Evolutionary conservation across 805 yeast species (phyloP).

Genomic region (Sugiyamaella floridensis): DNA sequence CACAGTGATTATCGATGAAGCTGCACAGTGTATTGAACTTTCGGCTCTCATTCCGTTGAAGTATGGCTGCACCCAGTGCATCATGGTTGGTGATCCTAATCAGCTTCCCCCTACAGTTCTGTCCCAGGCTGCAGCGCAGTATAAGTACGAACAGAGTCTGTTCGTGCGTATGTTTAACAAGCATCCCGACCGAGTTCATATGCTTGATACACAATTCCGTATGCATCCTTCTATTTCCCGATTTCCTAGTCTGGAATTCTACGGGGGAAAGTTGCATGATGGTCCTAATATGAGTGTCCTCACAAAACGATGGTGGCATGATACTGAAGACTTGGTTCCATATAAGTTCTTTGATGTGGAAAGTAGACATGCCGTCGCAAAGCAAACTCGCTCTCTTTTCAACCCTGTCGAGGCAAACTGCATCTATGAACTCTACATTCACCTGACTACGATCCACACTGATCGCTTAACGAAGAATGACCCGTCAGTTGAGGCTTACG

Average conservation of each 20-base stretch:
- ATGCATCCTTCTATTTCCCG: constrained; percentile 90
- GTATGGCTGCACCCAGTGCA: constrained; percentile 83
- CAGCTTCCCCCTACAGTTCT: constrained; percentile 96
- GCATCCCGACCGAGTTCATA: constrained; percentile 51
- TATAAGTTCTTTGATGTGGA: constrained; percentile 69
- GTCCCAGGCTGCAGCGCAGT: constrained; percentile 76
- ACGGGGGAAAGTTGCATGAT: constrained; percentile 61
- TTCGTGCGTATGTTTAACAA: constrained; percentile 87
- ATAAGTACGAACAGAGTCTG: constrained; percentile 80
- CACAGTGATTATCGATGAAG: constrained; percentile 92
- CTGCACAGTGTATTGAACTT: constrained; percentile 92
- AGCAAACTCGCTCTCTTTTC: constrained; percentile 56
- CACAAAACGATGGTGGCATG: constrained; percentile 74
- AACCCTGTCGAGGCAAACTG: constrained; percentile 67
- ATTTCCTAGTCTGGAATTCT: constrained; percentile 84
- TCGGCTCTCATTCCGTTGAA: constrained; percentile 87
- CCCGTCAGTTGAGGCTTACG: constrained; percentile 3
- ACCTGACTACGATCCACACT: constrained; percentile 27
- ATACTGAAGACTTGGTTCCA: constrained; percentile 49
- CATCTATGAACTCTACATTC: constrained; percentile 59
- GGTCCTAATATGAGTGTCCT: constrained; percentile 63
- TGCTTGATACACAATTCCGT: constrained; percentile 89
- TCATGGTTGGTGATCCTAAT: constrained; percentile 98
- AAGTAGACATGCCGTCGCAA: constrained; percentile 33
- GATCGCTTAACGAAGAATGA: background rate